Base-by-base conservation (phyloP, 2,329 filamentous ascomycete species). In the Colletotrichum destructivum region DNA sequence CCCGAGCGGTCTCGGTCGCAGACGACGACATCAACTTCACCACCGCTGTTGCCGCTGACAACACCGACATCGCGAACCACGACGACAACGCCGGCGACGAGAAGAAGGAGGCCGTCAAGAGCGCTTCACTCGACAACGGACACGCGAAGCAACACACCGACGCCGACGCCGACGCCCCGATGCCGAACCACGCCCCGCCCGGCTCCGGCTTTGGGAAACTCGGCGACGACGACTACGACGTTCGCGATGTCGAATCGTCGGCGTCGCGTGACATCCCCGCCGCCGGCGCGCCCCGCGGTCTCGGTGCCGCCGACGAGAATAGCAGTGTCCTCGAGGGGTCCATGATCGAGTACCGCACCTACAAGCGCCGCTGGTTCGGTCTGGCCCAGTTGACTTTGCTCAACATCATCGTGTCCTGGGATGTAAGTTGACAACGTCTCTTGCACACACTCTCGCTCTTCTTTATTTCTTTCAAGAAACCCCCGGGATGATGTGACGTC, bases 391-490 rank as follows among this genome's bases (percentile, higher is more conserved):
- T 98, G 78, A 92, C 95, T 8, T 82, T 98, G 77, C 86, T 98
- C 82, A 99, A 98, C 80, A 92, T 98, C 67, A 90, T 98, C 72
- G 92, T 98, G 52, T 97, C 94, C 78, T 98, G 96, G 96, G 94
- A 97, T 89, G 94, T 96, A 88, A 87, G 94, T 91, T 23, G 21
- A 44, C 6, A 8, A 38, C n/a, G 13, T 35, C 18, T 12, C 21
- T 18, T 23, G 38, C 31, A 35, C 12, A 6, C 23, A n/a, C 16
- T 5, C 21, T 38, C 11, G 38, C 62, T 13, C 13, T 15, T 15
- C 18, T n/a, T 62, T 56, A 11, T 46, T 51, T 59, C 55, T 35
- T 35, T 35, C 8, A 35, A 9, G 12, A 64, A 5, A 8, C 3
- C 46, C 31, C 18, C 18, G 31, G 31, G 31, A 35, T 35, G 31